These are phyloP conservation scores for Trichoderma sp. DNA, from an alignment of 2,329 filamentous ascomycete species.

Conservation along the genomic window DNA sequence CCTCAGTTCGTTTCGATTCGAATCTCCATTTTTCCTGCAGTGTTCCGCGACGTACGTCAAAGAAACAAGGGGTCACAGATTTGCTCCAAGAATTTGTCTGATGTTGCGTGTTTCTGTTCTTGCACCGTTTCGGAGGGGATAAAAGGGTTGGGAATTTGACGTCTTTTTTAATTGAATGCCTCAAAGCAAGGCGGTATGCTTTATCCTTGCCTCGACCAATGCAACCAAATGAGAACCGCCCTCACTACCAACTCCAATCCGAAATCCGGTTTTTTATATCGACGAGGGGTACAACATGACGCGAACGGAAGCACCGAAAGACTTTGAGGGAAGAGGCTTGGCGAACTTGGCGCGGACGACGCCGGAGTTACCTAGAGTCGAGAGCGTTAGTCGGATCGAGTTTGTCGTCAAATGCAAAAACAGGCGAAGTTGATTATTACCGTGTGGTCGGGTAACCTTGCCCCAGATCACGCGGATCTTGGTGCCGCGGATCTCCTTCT, in stretches of 20 bases:
- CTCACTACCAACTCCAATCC: conserved; percentile 64
- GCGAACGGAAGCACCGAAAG: conserved; percentile 93
- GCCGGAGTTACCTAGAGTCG: conserved; percentile 80
- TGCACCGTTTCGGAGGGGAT: too few relatives aligned
- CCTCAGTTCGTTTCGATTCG: conserved; percentile 25
- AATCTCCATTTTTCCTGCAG: conserved; percentile 20
- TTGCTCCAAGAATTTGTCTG: conserved; percentile 33
- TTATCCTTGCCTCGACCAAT: conserved; percentile 62
- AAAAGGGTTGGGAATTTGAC: conserved; percentile 43
- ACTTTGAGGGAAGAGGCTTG: conserved; percentile 92
- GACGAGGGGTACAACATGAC: conserved; percentile 98
- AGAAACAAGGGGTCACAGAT: conserved; percentile 15
- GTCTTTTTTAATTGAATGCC: conserved; percentile 57
- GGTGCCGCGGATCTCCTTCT: conserved; percentile 92
- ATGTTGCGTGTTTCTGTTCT: neutral
- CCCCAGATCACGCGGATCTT: conserved; percentile 99
- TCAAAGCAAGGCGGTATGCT: conserved; percentile 56
- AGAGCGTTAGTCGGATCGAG: conserved; percentile 10
- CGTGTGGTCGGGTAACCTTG: conserved; percentile 95
- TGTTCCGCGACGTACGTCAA: conserved; percentile 26
- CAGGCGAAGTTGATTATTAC: conserved; percentile 53
- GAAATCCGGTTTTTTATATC: conserved; percentile 70
- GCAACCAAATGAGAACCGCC: conserved; percentile 64
- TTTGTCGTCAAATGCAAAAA: neutral
- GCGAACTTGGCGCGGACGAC: conserved; percentile 98